phyloP scores from a whole-genome alignment of 2,329 filamentous ascomycete species.

The Clonostachys solani region DNA sequence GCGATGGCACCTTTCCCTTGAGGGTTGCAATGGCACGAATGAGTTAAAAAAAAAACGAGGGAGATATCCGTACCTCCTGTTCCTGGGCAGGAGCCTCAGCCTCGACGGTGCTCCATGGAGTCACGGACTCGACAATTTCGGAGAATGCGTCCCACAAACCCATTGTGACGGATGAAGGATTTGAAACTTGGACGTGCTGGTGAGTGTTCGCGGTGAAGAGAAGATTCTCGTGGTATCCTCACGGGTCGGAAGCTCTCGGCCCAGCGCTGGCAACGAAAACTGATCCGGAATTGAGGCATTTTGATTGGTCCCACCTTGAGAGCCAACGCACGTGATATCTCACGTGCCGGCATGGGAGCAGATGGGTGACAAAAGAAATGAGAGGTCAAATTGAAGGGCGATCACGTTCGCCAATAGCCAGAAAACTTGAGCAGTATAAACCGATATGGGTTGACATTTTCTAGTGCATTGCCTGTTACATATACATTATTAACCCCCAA shows the following conservation, averaged over 20 bases:
- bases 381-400: background rate
- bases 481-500: too few species aligned
- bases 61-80: background rate
- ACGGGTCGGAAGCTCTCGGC: conserved; percentile 32
- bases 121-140: conserved; percentile 60
- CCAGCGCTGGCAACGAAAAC: conserved; percentile 32
- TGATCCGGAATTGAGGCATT: conserved; percentile 43
- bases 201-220: conserved; percentile 24
- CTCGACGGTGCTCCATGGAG: conserved; percentile 61
- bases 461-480: too few species aligned
- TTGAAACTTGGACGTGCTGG: conserved; percentile 11
- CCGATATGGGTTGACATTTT: too few species aligned
- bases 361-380: background rate
- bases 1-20: too few species aligned
- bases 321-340: background rate
- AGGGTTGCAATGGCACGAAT: too few species aligned
- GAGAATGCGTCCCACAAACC: conserved; percentile 63
- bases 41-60: too few species aligned
- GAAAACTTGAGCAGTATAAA: too few species aligned
- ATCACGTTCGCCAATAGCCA: too few species aligned
- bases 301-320: conserved; percentile 35
- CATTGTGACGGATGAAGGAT: conserved; percentile 40
- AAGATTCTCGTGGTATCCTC: conserved; percentile 6
- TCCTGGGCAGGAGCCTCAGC: conserved; percentile 65
- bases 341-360: background rate